Conservation (phyloP, 1,284 basidiomycete genomes). For the Psilocybe mexicana region DNA sequence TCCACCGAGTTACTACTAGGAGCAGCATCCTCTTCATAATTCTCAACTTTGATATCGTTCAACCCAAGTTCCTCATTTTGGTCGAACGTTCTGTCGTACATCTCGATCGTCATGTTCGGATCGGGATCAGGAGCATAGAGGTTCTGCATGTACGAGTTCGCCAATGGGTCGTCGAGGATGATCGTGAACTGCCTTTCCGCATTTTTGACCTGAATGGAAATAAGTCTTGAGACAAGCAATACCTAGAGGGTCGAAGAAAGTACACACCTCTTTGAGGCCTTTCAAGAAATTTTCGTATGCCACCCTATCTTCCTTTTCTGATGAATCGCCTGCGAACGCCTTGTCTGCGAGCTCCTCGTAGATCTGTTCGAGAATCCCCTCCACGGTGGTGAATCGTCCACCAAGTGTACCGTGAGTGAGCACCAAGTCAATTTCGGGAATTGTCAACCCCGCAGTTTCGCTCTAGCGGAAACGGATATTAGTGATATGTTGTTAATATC, state of each 20-base stretch:
- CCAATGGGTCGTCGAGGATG: slow-evolving; percentile 93
- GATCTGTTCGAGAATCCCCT: slow-evolving; percentile 93
- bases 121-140: slow-evolving; percentile 91
- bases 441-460: slow-evolving; percentile 87
- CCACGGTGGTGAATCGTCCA: slow-evolving; percentile 97
- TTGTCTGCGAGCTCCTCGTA: slow-evolving; percentile 95
- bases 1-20: neutral
- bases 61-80: slow-evolving; percentile 97
- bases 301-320: slow-evolving; percentile 45
- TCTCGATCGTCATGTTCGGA: slow-evolving; percentile 85
- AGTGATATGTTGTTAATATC: neutral
- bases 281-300: slow-evolving; percentile 79
- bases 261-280: slow-evolving; percentile 72
- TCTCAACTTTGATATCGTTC: slow-evolving; percentile 95
- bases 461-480: slow-evolving; percentile 50
- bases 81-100: slow-evolving; percentile 83
- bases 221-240: neutral
- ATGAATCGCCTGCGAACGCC: slow-evolving; percentile 83
- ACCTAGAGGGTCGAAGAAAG: neutral
- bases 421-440: slow-evolving; percentile 95
- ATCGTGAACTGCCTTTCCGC: slow-evolving; percentile 84
- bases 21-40: slow-evolving; percentile 55
- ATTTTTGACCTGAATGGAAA: slow-evolving; percentile 63
- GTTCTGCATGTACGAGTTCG: slow-evolving; percentile 97
- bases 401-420: slow-evolving; percentile 94